Evolutionary conservation across 768 basidiomycete species (phyloP), one percentile per base, ranked within the genome.

Genomic region (Amanita rimosa): DNA sequence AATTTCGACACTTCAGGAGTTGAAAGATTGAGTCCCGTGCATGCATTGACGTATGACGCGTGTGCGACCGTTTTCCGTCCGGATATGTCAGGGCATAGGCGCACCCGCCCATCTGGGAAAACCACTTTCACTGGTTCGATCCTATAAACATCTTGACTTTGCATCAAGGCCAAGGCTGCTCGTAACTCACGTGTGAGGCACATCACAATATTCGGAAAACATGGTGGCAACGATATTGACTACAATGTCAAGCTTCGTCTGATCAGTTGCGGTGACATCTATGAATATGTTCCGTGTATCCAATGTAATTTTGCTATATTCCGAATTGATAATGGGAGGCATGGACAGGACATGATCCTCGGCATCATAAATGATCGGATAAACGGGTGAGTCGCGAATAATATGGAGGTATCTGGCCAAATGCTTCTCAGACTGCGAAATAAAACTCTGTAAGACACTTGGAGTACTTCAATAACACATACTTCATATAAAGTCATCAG

Each of bases 311-410:
- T 98, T 98, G 63, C 91, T 97, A 66, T 90, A 89, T 55, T 96
- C 85, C 3, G 92, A 94, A 67, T 96, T 96, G 67, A 95, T 95
- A 62, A 99, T 97, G 7, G 96, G 96, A 34, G 96, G 96, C 85
- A 98, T 94, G 16, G 91, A 94, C 24, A 96, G 73, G 2, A 98
- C 95, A 24, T 72, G 79, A 62, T 90, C 88, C 50, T 84, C 72
- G 8, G 78, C 73, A 63, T 98, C 95, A 66, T 98, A 98, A 61
- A 98, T 96, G 67, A 98, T 85, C 33, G 96, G 96, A 66, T 97
- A 98, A 39, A 96, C 90, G 7, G 94, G 90, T 11, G 91, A 88
- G 61, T 96, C 90, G 26, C 86, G 82, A 58, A 98, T 91, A 65
- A 99, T 96, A 50, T 73, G 89, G 26, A 99, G 76, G 67, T 89